These are phyloP conservation scores for Maudiozyma barnettii DNA, from an alignment of 805 yeast genomes.

Conservation along the genomic window DNA sequence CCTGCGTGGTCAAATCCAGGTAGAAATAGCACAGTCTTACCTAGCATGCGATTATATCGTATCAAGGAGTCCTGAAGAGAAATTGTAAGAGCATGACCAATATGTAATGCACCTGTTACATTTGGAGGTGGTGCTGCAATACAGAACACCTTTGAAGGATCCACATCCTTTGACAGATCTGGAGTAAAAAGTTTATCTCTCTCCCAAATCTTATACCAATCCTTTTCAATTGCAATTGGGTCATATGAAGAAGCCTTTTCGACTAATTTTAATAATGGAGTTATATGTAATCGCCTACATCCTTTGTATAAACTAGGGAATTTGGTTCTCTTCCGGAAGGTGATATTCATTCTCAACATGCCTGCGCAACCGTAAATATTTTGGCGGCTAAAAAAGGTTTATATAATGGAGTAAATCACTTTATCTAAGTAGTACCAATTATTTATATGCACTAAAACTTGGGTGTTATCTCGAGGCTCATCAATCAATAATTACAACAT, in stretches of 20 bases:
- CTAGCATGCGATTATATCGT: constrained; percentile 92
- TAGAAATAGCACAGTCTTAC: constrained; percentile 79
- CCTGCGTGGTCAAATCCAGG: constrained; percentile 99
- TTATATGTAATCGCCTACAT: neutral
- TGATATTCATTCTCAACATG: neutral
- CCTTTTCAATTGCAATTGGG: constrained; percentile 82
- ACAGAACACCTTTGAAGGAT: constrained; percentile 73
- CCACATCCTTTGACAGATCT: constrained; percentile 58
- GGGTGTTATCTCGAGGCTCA: too few relatives aligned
- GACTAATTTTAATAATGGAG: neutral
- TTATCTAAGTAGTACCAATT: too few relatives aligned
- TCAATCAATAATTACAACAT: too few relatives aligned
- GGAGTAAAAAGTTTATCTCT: constrained; percentile 80
- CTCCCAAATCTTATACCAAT: constrained; percentile 97
- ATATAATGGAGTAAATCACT: neutral
- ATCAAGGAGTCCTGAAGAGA: constrained; percentile 87
- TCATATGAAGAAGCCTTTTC: constrained; percentile 46
- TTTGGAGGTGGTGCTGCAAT: constrained; percentile 98
- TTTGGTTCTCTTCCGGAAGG: neutral
- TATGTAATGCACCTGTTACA: constrained; percentile 95
- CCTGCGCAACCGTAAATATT: neutral
- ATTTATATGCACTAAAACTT: too few relatives aligned
- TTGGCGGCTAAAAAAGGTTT: neutral
- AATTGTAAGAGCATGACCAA: constrained; percentile 94
- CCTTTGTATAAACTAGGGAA: neutral